Evolutionary conservation across 441 rosid species (phyloP), one percentile per base, ranked within the genome.

Genomic region (Oxalis stricta): DNA sequence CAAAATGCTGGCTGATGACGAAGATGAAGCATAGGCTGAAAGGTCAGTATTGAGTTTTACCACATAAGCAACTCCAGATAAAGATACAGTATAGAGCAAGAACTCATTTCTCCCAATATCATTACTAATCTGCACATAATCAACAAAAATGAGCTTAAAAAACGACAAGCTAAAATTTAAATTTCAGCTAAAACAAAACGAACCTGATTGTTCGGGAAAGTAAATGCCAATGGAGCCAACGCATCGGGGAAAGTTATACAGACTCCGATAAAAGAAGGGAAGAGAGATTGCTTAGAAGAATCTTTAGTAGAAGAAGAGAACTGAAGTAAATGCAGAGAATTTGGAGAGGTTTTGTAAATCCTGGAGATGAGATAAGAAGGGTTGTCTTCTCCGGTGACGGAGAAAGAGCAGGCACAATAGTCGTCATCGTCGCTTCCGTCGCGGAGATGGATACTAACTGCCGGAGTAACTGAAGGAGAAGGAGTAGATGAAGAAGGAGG

Each of bases 171-270:
- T n/a, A n/a, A n/a, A n/a, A n/a, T n/a, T n/a, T n/a, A n/a, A n/a
- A n/a, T n/a, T n/a, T n/a, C n/a, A n/a, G n/a, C n/a, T n/a, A n/a
- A n/a, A n/a, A n/a, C n/a, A n/a, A n/a, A n/a, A n/a, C n/a, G n/a
- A n/a, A n/a, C n/a, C n/a, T n/a, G 56, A 0, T 59, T 43, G 38
- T 22, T 55, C 9, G 58, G 32, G 71, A 60, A 72, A 23, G 87
- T 53, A 57, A 67, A 70, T 56, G 83, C 86, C 35, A 79, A 84
- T 41, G 94, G 86, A 22, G 75, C 74, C 22, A 92, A 89, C 0
- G 78, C 34, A 33, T 60, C 56, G 18, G 84, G 65, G 52, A 92
- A 82, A 37, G 53, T 58, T 59, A 92, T 61, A 21, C 87, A 95
- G 20, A 84, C 56, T 3, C 94, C 92, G 20, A 48, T 47, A 46